Conservation (phyloP, 441 rosid species). For the Dalechampia spathulata region DNA sequence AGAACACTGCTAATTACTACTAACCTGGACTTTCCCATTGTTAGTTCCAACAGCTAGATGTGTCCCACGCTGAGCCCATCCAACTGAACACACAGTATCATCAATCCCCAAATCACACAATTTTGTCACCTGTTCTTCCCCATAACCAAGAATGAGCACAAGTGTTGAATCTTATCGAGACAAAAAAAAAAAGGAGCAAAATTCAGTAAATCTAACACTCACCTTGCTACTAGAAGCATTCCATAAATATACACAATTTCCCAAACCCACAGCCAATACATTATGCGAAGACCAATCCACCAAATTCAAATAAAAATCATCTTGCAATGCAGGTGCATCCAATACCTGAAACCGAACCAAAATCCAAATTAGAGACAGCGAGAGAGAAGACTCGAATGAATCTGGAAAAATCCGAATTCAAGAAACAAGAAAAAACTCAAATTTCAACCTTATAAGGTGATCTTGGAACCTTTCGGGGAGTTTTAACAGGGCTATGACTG, state of each 20-base stretch:
- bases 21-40: conserved; percentile 85
- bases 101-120: conserved; percentile 83
- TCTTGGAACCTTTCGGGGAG: conserved; percentile 73
- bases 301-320: conserved; percentile 93
- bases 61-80: conserved; percentile 83
- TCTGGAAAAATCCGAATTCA: conserved; percentile 3
- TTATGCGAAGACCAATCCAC: conserved; percentile 96
- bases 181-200: not conserved
- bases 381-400: not conserved
- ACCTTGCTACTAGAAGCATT: conserved; percentile 99
- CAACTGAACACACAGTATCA: conserved; percentile 89
- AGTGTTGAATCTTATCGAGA: not conserved
- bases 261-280: conserved; percentile 90
- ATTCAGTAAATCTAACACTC: conserved; percentile 15
- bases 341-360: conserved; percentile 48
- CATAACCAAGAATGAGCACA: not conserved
- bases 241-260: conserved; percentile 93
- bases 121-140: conserved; percentile 61
- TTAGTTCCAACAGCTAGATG: conserved; percentile 89
- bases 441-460: conserved; percentile 78
- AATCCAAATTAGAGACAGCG: too few species aligned
- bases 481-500: conserved; percentile 54
- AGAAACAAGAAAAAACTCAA: conserved; percentile 1
- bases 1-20: not conserved
- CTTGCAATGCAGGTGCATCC: conserved; percentile 98